phyloP scores from a whole-genome alignment of 495 filamentous ascomycete genomes.

The Hypomontagnella submonticulosa region DNA sequence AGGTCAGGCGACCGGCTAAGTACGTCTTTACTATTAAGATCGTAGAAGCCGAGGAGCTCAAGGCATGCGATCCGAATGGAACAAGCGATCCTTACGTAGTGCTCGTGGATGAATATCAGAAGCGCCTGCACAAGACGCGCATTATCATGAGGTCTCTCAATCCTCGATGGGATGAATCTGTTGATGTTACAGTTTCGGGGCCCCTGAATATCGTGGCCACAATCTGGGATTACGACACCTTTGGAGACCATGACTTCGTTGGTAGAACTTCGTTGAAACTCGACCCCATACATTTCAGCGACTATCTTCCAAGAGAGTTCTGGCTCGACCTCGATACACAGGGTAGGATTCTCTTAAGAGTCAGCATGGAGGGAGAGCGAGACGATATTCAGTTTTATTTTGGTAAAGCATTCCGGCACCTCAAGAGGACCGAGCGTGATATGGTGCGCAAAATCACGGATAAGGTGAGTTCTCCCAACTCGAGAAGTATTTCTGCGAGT shows the following conservation, averaged over 20 bases:
- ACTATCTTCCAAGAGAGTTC: slow-evolving; percentile 93
- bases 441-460: slow-evolving; percentile 99
- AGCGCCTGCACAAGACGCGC: slow-evolving; percentile 93
- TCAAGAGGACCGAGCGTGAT: slow-evolving; percentile 95
- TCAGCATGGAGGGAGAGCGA: slow-evolving; percentile 98
- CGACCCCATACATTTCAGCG: slow-evolving; percentile 93
- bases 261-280: slow-evolving; percentile 94
- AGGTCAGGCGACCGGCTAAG: slow-evolving; percentile 72
- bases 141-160: slow-evolving; percentile 92
- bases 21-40: slow-evolving; percentile 99
- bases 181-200: slow-evolving; percentile 93
- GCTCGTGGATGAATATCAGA: slow-evolving; percentile 96
- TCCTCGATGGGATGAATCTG: slow-evolving; percentile 96
- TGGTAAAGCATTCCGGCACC: slow-evolving; percentile 92
- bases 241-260: slow-evolving; percentile 98
- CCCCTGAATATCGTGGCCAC: slow-evolving; percentile 95
- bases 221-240: slow-evolving; percentile 97
- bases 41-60: slow-evolving; percentile 97
- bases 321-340: slow-evolving; percentile 98
- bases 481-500: neutral
- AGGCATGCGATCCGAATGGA: slow-evolving; percentile 95
- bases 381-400: slow-evolving; percentile 99
- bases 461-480: slow-evolving; percentile 71
- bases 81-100: slow-evolving; percentile 98
- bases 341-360: slow-evolving; percentile 84